A percentile compares a stretch with the other conserved stretches of the same genome.
phyloP scores from a whole-genome alignment of 345 rosid genomes.

The Angophora floribunda region DNA sequence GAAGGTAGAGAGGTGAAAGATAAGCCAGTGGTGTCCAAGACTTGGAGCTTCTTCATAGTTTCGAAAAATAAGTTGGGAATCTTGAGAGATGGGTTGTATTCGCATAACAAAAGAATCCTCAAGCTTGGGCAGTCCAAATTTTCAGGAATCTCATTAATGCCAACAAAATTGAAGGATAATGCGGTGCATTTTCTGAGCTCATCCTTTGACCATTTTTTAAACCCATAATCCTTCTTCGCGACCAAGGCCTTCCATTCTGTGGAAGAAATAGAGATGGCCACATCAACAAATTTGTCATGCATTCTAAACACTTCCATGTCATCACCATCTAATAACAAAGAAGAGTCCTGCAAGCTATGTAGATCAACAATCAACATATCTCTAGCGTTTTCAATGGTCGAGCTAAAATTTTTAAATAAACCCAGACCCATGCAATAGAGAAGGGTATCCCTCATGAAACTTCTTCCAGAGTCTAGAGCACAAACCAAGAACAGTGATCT shows the following conservation, averaged over 20 bases:
- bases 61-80: background rate
- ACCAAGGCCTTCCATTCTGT: background rate
- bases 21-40: fast-evolving
- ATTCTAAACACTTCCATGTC: fast-evolving
- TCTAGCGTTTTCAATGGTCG: background rate
- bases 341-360: background rate
- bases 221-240: fast-evolving
- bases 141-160: background rate
- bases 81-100: background rate
- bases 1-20: background rate
- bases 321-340: background rate
- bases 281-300: background rate
- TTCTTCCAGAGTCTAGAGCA: background rate
- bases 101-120: background rate
- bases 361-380: fast-evolving
- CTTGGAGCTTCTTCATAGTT: background rate
- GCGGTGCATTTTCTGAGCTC: background rate
- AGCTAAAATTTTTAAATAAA: fast-evolving
- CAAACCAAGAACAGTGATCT: background rate
- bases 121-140: background rate
- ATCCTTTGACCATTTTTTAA: background rate
- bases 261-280: background rate
- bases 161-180: fast-evolving
- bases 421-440: background rate
- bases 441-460: fast-evolving